Base-by-base conservation (phyloP, 139 green algal species). In the Parachlorella kessleri region DNA sequence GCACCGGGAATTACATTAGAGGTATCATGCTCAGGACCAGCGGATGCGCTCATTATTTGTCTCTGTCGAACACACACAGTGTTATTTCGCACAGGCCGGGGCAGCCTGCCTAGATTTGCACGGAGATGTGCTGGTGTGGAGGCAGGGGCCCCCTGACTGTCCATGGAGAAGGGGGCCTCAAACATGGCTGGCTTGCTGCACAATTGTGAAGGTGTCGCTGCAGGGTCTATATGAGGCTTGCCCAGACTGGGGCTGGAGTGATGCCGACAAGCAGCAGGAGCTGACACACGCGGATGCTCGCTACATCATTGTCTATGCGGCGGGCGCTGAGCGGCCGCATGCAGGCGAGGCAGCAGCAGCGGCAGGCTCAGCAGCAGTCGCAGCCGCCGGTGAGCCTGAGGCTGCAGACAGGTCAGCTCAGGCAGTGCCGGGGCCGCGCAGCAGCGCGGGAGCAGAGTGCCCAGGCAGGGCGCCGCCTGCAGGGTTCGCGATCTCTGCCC, bases 211-310 rank as follows among this genome's bases (percentile, higher is more conserved):
- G 48, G 10, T 26, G 48, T 14, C 33, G 14, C 66, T 81, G 48
- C 42, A 83, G 54, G 30, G 65, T 2, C 63, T 83, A 55, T 87
- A 86, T 36, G 67, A 82, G 18, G 53, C 39, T n/a, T 86, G 81
- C 75, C 76, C 76, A 1, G 81, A 64, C 1, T 90, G 86, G 81
- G 86, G 84, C 33, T 90, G 86, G 86, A 79, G 73, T 55, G 42
- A 81, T 21, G 41, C 36, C 2, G 73, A 74, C 28, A 90, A 90
- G 82, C 64, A 53, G 1, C 48, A 65, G 36, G 80, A 90, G 71
- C 75, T 90, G 33, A n/a, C 70, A n/a, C 32, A 88, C 32, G 30
- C 59, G 26, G 54, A 75, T 8, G 86, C 86, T 3, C 72, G 86
- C 35, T 88, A 80, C 75, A 65, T 90, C 6, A 55, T 90, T 30